Base-by-base conservation (phyloP, 768 basidiomycete species). In the Mycena galericulata region DNA sequence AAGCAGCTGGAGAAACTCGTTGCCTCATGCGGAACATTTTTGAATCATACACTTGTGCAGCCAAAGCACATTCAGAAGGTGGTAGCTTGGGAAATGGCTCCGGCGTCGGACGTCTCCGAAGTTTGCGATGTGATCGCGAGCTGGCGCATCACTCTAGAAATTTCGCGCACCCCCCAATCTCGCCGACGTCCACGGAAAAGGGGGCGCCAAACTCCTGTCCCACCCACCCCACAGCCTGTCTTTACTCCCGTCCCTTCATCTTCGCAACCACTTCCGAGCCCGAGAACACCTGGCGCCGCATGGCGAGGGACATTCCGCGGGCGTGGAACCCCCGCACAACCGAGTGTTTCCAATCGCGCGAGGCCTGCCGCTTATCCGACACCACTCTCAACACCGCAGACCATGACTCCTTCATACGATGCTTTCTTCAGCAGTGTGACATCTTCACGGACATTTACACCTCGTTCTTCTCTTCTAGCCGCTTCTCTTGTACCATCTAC, bases 101-200 rank as follows among this genome's bases (percentile, higher is more conserved):
- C n/a, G n/a, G n/a, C n/a, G n/a, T n/a, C n/a, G n/a, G n/a, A n/a
- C n/a, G n/a, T n/a, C n/a, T 34, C 36, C 2, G 59, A 61, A 22
- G 59, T 61, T 14, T 61, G 47, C 36, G 29, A 54, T 22, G 29
- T 54, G 26, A 53, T 63, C n/a, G 2, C 62, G 6, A 10, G 51
- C 22, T 63, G 62, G 62, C 62, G 62, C 17, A 50, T 63, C 11
- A 63, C 62, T 24, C 51, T 63, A 1, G 51, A 63, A 20, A 63
- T 63, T 14, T 3, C 30, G 7, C 62, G 62, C 24, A 63, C 62
- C 29, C 62, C 58, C 2, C 43, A 46, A 36, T 60, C 45, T 2
- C 45, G 30, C 2, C 58, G 45, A 15, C 58, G 58, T 4, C 20
- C 58, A 6, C 58, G 32, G 1, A 60, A 60, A 47, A 43, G 29